Evolutionary conservation across 2,329 filamentous ascomycete species (phyloP).

Genomic region (Cadophora sp.): DNA sequence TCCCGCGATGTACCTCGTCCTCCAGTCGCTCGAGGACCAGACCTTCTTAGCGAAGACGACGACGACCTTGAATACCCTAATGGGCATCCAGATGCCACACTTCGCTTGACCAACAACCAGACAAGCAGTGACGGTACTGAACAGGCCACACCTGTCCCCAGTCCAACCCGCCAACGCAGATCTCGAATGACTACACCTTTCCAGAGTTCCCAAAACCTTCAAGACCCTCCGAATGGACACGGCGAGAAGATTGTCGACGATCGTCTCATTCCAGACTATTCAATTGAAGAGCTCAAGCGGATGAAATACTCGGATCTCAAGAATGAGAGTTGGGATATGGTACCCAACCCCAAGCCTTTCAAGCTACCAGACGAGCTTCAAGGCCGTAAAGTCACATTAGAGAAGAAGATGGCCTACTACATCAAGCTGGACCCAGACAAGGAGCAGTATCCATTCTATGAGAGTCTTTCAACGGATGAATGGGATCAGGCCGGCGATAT

Average conservation of each 20-base stretch:
- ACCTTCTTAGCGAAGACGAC: neutral
- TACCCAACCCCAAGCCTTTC: constrained; percentile 16
- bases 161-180: constrained; percentile 17
- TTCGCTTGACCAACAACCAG: neutral
- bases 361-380: constrained; percentile 25
- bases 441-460: constrained; percentile 34
- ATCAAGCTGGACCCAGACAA: constrained; percentile 9
- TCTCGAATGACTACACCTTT: constrained; percentile 8
- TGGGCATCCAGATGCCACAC: constrained; percentile 8
- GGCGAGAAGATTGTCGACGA: neutral
- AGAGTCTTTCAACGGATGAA: constrained; percentile 37
- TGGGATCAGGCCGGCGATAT: constrained; percentile 45
- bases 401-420: constrained; percentile 32
- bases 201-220: constrained; percentile 5
- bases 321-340: constrained; percentile 34
- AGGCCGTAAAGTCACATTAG: constrained; percentile 26
- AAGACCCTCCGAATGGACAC: neutral
- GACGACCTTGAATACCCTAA: constrained; percentile 8
- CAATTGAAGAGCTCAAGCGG: constrained; percentile 31
- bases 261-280: constrained; percentile 27
- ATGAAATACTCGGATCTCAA: constrained; percentile 39
- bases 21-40: neutral
- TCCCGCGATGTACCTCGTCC: constrained; percentile 14
- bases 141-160: constrained; percentile 7
- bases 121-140: constrained; percentile 12